Evolutionary conservation across 495 filamentous ascomycete genomes (phyloP), one percentile per base, ranked within the genome.

Genomic region (Penicillium cinerascens): DNA sequence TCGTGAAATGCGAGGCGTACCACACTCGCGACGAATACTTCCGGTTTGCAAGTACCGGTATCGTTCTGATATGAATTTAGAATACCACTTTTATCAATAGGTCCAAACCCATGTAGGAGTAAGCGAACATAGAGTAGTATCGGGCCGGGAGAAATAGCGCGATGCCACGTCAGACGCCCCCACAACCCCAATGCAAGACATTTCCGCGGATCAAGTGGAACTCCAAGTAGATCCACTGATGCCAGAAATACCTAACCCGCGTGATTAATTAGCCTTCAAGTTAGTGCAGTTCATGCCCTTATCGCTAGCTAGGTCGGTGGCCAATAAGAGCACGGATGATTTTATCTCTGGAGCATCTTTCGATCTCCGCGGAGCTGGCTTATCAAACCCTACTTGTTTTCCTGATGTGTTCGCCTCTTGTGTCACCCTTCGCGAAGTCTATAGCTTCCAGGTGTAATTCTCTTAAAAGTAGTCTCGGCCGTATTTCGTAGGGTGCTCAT

Each of bases 391-490:
- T 33, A 11, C 29, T 33, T 1, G 29, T 33, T 33, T 33, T 33
- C 29, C 9, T 33, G 29, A 33, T 15, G 29, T 13, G 29, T 10
- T 33, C 29, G 26, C 4, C 36, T 38, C 16, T 39, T 39, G 37
- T 39, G 18, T 39, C 6, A 39, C 37, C 7, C 37, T 20, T 47
- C 15, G 18, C 26, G 6, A 22, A 43, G 20, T 18, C 38, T 7
- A 43, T 25, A 5, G 1, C 21, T 18, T 6, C 3, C 22, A n/a
- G 6, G 17, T 21, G 21, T 6, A 23, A 39, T 36, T 51, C 25
- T 44, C 25, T 60, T 57, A 54, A 60, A 61, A 61, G 44, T 27
- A 41, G 35, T 33, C 26, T 7, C 20, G 29, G 54, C 54, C 58
- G 37, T 36, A 25, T 11, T 45, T 37, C 16, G 37, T 51, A 48